Percentiles rank a stretch among this genome's conserved stretches.
Conservation (phyloP, 495 filamentous ascomycete genomes). For the Parachaetomium inaequale region DNA sequence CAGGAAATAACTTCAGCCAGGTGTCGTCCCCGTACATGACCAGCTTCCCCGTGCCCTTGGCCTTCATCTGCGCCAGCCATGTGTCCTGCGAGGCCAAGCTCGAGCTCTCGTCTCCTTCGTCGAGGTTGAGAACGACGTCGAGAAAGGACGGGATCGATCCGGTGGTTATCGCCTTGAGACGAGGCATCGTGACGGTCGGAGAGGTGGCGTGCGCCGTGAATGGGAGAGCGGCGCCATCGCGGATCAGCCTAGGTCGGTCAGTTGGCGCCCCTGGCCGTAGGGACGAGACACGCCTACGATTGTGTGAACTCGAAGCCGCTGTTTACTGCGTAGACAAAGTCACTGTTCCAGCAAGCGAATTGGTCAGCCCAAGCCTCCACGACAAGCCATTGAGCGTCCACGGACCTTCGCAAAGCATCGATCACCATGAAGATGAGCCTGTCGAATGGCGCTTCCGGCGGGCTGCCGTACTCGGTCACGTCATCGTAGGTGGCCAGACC, state of each 20-base stretch:
- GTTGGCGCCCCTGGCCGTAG: background rate
- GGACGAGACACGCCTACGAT: constrained; percentile 53
- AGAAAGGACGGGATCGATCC: constrained; percentile 95
- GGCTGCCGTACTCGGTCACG: constrained; percentile 41
- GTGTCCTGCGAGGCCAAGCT: constrained; percentile 85
- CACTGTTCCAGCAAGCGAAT: constrained; percentile 50
- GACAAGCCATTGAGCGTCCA: constrained; percentile 1
- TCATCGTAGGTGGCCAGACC: constrained; percentile 68
- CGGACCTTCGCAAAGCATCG: constrained; percentile 84
- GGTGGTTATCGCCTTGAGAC: constrained; percentile 95
- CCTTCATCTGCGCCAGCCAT: constrained; percentile 89
- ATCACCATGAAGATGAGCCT: constrained; percentile 96
- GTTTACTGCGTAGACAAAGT: constrained; percentile 82
- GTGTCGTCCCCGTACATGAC: constrained; percentile 98
- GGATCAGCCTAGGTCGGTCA: constrained; percentile 64
- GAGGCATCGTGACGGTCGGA: constrained; percentile 97
- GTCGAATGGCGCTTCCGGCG: constrained; percentile 68
- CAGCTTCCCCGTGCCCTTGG: constrained; percentile 63
- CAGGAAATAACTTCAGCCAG: constrained; percentile 94
- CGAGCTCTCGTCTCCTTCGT: constrained; percentile 86
- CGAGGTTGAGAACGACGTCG: constrained; percentile 94
- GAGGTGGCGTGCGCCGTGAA: constrained; percentile 96
- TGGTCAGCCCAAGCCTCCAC: background rate
- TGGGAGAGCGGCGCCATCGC: constrained; percentile 74
- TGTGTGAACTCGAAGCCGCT: constrained; percentile 91